Conservation (phyloP, 2,329 filamentous ascomycete genomes). For the Didymella pomorum region DNA sequence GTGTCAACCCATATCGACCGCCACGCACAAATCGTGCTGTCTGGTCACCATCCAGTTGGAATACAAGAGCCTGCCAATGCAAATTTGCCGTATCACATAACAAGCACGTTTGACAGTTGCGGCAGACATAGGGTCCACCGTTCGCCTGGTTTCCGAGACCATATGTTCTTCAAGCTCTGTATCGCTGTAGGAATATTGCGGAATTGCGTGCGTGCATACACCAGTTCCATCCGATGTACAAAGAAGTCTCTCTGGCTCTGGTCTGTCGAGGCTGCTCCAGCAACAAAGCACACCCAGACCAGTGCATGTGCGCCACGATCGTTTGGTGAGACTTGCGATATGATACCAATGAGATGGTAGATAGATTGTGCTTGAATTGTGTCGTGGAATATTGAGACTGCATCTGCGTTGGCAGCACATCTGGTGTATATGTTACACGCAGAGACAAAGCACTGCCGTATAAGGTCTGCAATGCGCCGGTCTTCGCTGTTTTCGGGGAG, state of each 20-base stretch:
- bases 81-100: constrained; percentile 21
- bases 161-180: constrained; percentile 23
- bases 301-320: constrained; percentile 28
- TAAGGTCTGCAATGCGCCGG: constrained; percentile 18
- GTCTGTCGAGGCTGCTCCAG: constrained; percentile 26
- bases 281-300: constrained; percentile 35
- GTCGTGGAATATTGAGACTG: constrained; percentile 1
- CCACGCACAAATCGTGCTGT: too few relatives aligned
- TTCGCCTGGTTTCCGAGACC: constrained; percentile 16
- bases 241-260: constrained; percentile 26
- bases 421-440: constrained; percentile 27
- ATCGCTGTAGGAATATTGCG: constrained; percentile 30
- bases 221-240: constrained; percentile 22
- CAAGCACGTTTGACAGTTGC: constrained; percentile 24
- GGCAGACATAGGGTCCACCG: constrained; percentile 25
- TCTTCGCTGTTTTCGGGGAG: constrained; percentile 18
- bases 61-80: too few relatives aligned
- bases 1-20: too few relatives aligned
- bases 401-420: constrained; percentile 18
- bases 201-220: constrained; percentile 29
- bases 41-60: too few relatives aligned
- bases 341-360: constrained; percentile 18
- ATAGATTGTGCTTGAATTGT: constrained; percentile 13
- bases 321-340: constrained; percentile 20
- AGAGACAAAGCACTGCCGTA: constrained; percentile 25